Percentiles rank a stretch among this genome's conserved stretches.
These are phyloP conservation scores for Cladophialophora bantiana DNA, from an alignment of 2,329 filamentous ascomycete genomes.

Conservation along the genomic window DNA sequence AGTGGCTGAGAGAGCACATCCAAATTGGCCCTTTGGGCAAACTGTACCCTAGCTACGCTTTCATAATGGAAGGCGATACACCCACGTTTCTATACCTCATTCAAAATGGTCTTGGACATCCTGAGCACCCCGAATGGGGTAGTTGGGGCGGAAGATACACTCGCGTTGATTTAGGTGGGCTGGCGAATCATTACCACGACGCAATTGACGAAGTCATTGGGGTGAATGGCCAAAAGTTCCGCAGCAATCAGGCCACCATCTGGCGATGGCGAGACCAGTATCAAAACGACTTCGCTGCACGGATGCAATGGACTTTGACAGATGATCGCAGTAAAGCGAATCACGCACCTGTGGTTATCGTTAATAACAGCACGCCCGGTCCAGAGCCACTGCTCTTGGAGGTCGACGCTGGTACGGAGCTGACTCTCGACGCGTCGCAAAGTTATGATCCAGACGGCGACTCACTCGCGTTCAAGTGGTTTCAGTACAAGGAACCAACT, in stretches of 20 bases:
- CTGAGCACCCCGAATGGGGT: constrained; percentile 52
- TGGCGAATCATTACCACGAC: constrained; percentile 43
- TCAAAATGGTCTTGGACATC: constrained; percentile 51
- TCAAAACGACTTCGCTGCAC: constrained; percentile 59
- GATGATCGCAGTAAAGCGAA: constrained; percentile 42
- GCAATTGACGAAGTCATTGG: constrained; percentile 47
- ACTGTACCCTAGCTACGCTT: constrained; percentile 57
- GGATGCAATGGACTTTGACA: constrained; percentile 56
- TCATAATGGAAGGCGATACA: constrained; percentile 61
- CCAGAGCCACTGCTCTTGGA: constrained; percentile 56
- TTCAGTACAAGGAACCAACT: constrained; percentile 55
- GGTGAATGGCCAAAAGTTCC: constrained; percentile 43
- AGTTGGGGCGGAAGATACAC: constrained; percentile 54
- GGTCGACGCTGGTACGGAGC: constrained; percentile 47
- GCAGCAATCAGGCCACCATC: constrained; percentile 57
- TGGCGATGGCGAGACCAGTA: constrained; percentile 63
- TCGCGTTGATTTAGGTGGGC: constrained; percentile 36
- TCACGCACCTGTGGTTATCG: constrained; percentile 56
- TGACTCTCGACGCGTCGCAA: constrained; percentile 54
- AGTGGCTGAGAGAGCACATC: constrained; percentile 62
- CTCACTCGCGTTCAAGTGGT: constrained; percentile 58
- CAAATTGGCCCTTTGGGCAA: constrained; percentile 59
- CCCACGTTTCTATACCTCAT: constrained; percentile 52
- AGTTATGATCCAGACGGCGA: constrained; percentile 56
- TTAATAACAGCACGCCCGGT: constrained; percentile 55